Conservation (phyloP, 2,329 filamentous ascomycete species). For the Alternaria postmessia region DNA sequence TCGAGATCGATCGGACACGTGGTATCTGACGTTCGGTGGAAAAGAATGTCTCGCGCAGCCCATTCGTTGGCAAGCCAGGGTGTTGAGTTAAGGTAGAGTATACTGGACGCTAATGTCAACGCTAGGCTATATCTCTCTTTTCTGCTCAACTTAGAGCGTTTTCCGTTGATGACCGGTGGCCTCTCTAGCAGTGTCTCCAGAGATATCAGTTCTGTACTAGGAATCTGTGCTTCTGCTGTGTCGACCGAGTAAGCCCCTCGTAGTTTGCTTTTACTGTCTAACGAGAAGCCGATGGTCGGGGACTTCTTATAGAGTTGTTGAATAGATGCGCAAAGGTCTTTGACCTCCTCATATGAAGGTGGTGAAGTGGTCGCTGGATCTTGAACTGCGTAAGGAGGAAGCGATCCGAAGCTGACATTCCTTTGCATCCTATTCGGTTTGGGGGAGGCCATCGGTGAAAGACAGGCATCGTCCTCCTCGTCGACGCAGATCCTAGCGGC, state of each 20-base stretch:
- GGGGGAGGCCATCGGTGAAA: conserved; percentile 17
- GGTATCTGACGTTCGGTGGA: conserved; percentile 33
- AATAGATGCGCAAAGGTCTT: conserved; percentile 49
- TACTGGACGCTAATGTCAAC: conserved; percentile 47
- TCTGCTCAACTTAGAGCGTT: conserved; percentile 40
- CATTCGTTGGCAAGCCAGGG: conserved; percentile 49
- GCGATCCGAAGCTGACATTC: conserved; percentile 45
- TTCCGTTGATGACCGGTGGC: conserved; percentile 38
- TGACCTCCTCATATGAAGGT: conserved; percentile 38
- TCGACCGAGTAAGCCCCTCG: conserved; percentile 41
- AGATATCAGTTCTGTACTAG: conserved; percentile 34
- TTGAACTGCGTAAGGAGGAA: conserved; percentile 42
- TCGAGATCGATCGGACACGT: conserved; percentile 39
- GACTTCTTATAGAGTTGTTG: conserved; percentile 33
- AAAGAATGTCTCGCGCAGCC: conserved; percentile 45
- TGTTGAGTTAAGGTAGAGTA: conserved; percentile 48
- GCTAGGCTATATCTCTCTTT: conserved; percentile 48
- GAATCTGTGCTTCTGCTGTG: conserved; percentile 15
- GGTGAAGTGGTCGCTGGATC: conserved; percentile 25
- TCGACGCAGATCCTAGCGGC: conserved; percentile 45
- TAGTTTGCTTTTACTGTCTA: conserved; percentile 43
- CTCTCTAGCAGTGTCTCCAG: conserved; percentile 42
- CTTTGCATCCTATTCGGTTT: conserved; percentile 32
- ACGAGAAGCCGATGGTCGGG: conserved; percentile 43
- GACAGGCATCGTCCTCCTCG: conserved; percentile 30